Evolutionary conservation across 1,284 basidiomycete genomes (phyloP), one percentile per base, ranked within the genome.

Genomic region (Tylopilus orsonianus): DNA sequence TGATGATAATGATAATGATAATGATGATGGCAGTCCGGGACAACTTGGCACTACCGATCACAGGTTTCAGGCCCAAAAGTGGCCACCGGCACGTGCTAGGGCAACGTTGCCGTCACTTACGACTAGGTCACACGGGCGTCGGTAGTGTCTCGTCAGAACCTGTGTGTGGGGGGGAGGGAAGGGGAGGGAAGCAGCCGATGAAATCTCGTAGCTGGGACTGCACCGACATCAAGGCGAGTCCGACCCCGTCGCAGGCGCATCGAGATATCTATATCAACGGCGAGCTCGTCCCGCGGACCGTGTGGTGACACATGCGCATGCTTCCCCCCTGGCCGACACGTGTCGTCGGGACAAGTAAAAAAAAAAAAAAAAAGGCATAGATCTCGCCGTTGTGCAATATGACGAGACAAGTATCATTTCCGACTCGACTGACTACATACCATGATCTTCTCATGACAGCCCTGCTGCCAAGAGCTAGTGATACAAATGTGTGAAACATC

Each of bases 401-500:
- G 35, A 26, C n/a, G 24, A 26, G 24, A 26, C 19, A n/a, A n/a
- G 26, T 47, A 22, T 14, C 5, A 35, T 29, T 14, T 26, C 41
- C 33, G 2, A 35, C 52, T 34, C 43, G 27, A 34, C 43, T 32
- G n/a, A 32, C 27, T 40, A 45, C n/a, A n/a, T n/a, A n/a, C n/a
- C n/a, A n/a, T 35, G 35, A 50, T 43, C 46, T 47, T 50, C 8
- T 30, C 34, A 29, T 39, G 44, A 30, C 60, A 62, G 61, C 46
- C 29, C 59, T 39, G 52, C 60, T 49, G 58, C 37, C 48, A 49
- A 32, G 29, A 26, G 44, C 55, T 47, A 56, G 44, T 50, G 38
- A 40, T 64, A 66, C 57, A 66, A 40, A 51, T 39, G 19, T 26
- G 30, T 50, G 20, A 48, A 27, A 49, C 23, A 19, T 38, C 36